A percentile compares a stretch with the other conserved stretches of the same genome.
These are phyloP conservation scores for Sisymbrium altissimum DNA, from an alignment of 345 rosid species.

Conservation along the genomic window DNA sequence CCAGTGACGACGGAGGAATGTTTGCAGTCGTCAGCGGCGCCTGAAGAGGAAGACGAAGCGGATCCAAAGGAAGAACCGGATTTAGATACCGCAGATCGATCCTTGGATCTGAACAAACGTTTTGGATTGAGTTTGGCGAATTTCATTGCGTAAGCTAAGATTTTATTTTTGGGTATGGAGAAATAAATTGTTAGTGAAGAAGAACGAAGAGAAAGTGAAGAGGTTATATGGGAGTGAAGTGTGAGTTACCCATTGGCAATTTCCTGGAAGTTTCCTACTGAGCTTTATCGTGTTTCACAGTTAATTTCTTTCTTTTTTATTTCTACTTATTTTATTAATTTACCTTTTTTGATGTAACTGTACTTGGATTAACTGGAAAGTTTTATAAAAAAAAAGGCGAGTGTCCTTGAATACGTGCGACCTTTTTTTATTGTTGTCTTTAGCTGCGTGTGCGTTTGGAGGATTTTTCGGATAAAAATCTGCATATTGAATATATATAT, in stretches of 20 bases:
- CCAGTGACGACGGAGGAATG: background rate
- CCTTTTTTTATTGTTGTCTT: background rate
- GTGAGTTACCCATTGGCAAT: slow-evolving; percentile 38
- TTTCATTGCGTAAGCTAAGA: slow-evolving; percentile 34
- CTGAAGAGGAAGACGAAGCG: slow-evolving; percentile 37
- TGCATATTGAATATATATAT: background rate
- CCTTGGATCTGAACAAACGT: slow-evolving; percentile 50
- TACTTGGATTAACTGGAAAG: background rate
- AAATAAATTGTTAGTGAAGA: background rate
- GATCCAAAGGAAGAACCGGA: slow-evolving; percentile 49
- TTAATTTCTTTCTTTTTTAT: background rate
- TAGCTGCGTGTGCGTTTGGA: background rate
- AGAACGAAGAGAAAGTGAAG: slow-evolving; percentile 4
- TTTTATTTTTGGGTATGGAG: background rate
- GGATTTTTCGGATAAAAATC: background rate
- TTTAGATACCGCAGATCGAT: slow-evolving; percentile 42
- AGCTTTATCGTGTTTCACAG: slow-evolving; percentile 6
- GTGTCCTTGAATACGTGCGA: background rate
- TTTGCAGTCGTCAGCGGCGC: slow-evolving; percentile 20
- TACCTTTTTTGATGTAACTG: background rate
- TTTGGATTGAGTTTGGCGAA: slow-evolving; percentile 54
- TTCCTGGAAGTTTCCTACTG: slow-evolving; percentile 72
- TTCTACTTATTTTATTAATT: background rate
- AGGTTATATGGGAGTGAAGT: slow-evolving; percentile 42
- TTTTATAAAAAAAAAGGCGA: background rate